Conservation (phyloP, 257 asterid species). For the Ocimum tenuiflorum region DNA sequence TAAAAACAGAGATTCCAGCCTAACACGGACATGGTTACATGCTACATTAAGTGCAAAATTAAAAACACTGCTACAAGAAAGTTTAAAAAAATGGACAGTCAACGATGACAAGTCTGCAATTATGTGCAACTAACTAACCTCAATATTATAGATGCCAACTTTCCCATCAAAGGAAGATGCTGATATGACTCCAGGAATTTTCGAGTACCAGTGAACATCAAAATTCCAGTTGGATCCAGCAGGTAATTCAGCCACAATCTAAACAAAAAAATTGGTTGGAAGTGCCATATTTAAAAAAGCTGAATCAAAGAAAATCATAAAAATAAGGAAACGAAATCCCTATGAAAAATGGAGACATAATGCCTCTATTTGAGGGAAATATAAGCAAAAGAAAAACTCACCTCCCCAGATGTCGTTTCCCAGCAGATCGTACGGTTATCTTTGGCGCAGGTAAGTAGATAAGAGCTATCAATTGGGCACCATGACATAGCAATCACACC, state of each 20-base stretch:
- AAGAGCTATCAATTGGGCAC: constrained; percentile 94
- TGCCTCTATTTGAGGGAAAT: neutral
- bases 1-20: neutral
- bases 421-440: constrained; percentile 99
- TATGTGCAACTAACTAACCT: constrained; percentile 40
- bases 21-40: neutral
- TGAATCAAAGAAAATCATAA: neutral
- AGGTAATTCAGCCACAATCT: constrained; percentile 94
- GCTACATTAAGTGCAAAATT: neutral
- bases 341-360: constrained; percentile 2
- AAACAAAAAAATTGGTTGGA: constrained; percentile 9
- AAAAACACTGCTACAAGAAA: neutral
- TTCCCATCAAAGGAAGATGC: constrained; percentile 98
- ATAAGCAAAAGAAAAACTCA: constrained; percentile 23
- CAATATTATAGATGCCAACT: constrained; percentile 84
- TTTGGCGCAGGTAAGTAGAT: constrained; percentile 93
- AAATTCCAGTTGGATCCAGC: constrained; percentile 97
- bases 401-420: constrained; percentile 89
- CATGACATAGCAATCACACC: constrained; percentile 99
- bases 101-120: neutral
- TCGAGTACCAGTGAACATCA: constrained; percentile 91
- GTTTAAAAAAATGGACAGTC: neutral
- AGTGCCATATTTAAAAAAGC: neutral
- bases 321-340: constrained; percentile 3
- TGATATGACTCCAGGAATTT: constrained; percentile 88